Evolutionary conservation across 2,329 filamentous ascomycete genomes (phyloP).

Genomic region (Apiospora koreana): DNA sequence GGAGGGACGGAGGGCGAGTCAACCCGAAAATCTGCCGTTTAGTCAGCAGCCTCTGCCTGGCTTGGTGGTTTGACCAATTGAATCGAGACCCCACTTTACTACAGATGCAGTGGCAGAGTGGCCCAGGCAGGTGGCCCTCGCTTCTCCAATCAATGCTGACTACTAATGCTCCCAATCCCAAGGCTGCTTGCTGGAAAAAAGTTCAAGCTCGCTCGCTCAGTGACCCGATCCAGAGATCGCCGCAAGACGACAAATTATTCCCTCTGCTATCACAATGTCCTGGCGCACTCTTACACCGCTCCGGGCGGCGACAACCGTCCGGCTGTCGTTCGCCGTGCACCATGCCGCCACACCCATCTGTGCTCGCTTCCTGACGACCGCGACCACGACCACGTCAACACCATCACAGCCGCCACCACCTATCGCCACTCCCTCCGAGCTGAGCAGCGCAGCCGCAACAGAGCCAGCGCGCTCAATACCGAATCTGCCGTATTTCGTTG

Average conservation of each 20-base stretch:
- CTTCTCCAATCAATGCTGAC: no score
- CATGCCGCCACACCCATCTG: neutral
- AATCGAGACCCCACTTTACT: neutral
- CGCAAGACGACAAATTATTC: neutral
- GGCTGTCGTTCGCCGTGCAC: neutral
- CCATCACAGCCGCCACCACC: neutral
- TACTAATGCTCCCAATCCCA: neutral
- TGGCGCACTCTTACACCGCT: neutral
- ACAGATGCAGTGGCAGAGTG: neutral
- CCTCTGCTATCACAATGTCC: neutral
- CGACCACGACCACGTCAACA: neutral
- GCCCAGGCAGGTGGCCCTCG: neutral
- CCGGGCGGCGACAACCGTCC: neutral
- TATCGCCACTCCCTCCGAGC: neutral
- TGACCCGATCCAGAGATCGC: neutral
- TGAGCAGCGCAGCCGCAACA: neutral
- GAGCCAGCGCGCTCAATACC: neutral
- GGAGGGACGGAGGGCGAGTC: neutral
- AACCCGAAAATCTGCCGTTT: conserved; percentile 4
- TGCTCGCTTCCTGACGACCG: neutral
- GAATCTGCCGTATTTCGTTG: conserved; percentile 68
- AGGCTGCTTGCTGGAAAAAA: neutral
- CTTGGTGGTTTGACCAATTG: neutral
- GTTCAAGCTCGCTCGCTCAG: neutral
- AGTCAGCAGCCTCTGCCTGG: neutral